Conservation (phyloP, 495 filamentous ascomycete genomes). For the Talaromyces proteolyticus region DNA sequence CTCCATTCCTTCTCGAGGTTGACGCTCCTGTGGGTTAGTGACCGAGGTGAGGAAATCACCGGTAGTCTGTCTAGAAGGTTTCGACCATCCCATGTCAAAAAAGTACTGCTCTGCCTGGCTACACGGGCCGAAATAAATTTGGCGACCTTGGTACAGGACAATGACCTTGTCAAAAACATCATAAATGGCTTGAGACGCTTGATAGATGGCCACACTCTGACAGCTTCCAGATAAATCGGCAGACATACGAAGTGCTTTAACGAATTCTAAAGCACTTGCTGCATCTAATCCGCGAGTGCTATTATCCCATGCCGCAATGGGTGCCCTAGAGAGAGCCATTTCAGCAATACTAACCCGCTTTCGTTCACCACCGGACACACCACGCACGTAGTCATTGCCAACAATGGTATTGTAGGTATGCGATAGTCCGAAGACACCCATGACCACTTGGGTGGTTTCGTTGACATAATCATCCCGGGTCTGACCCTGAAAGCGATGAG, state of each 20-base stretch:
- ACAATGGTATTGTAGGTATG: constrained; percentile 48
- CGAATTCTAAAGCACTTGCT: constrained; percentile 68
- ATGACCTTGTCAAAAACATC: constrained; percentile 55
- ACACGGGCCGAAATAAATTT: constrained; percentile 64
- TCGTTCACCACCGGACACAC: constrained; percentile 78
- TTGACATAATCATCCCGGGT: constrained; percentile 35
- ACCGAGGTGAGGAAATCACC: constrained; percentile 72
- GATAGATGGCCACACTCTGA: constrained; percentile 79
- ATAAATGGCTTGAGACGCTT: constrained; percentile 84
- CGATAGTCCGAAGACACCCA: constrained; percentile 54
- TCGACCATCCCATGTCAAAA: constrained; percentile 50
- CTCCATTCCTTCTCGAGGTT: constrained; percentile 55
- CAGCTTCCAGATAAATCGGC: constrained; percentile 68
- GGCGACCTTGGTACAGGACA: constrained; percentile 57
- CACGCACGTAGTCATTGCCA: constrained; percentile 49
- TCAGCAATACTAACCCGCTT: constrained; percentile 56
- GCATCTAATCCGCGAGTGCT: constrained; percentile 79
- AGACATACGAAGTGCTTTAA: constrained; percentile 65
- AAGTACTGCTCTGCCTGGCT: constrained; percentile 57
- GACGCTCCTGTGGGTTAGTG: constrained; percentile 60
- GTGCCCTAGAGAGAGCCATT: constrained; percentile 65
- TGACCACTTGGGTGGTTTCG: constrained; percentile 51
- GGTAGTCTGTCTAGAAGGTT: constrained; percentile 55
- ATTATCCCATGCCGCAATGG: constrained; percentile 79
- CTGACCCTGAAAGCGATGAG: constrained; percentile 34